Conservation (phyloP, 495 filamentous ascomycete genomes). For the Hypoxylon trugodes region DNA sequence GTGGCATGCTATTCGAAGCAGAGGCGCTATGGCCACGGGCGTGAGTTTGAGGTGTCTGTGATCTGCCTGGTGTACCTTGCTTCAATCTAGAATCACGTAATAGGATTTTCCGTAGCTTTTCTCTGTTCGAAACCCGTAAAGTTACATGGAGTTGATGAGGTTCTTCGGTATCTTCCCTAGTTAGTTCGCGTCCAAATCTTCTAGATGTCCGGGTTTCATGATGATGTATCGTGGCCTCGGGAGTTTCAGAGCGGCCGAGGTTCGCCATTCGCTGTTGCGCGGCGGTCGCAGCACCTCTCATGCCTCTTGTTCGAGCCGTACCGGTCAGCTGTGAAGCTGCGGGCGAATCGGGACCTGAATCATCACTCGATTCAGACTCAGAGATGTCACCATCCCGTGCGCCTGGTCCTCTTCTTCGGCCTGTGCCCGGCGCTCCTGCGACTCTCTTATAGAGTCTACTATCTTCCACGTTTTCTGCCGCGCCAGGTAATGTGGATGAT, state of each 20-base stretch:
- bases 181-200: constrained; percentile 62
- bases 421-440: constrained; percentile 56
- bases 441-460: constrained; percentile 82
- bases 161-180: constrained; percentile 77
- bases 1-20: constrained; percentile 66
- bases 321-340: constrained; percentile 77
- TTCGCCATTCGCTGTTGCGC: constrained; percentile 79
- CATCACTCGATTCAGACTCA: constrained; percentile 87
- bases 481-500: constrained; percentile 88
- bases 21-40: constrained; percentile 63
- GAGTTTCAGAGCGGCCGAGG: constrained; percentile 86
- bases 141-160: constrained; percentile 73
- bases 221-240: constrained; percentile 73
- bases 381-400: constrained; percentile 79
- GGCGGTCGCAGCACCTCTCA: constrained; percentile 83
- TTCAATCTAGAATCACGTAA: constrained; percentile 54
- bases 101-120: constrained; percentile 65
- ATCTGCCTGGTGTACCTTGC: constrained; percentile 48
- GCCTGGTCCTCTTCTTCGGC: constrained; percentile 63
- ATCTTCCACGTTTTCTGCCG: constrained; percentile 79
- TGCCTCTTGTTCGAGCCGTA: constrained; percentile 84
- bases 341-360: constrained; percentile 86
- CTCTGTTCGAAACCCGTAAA: constrained; percentile 69
- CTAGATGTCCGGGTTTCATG: constrained; percentile 76
- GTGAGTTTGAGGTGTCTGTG: constrained; percentile 59